Conservation (phyloP, 495 filamentous ascomycete genomes). For the Cladorrhinum samala region DNA sequence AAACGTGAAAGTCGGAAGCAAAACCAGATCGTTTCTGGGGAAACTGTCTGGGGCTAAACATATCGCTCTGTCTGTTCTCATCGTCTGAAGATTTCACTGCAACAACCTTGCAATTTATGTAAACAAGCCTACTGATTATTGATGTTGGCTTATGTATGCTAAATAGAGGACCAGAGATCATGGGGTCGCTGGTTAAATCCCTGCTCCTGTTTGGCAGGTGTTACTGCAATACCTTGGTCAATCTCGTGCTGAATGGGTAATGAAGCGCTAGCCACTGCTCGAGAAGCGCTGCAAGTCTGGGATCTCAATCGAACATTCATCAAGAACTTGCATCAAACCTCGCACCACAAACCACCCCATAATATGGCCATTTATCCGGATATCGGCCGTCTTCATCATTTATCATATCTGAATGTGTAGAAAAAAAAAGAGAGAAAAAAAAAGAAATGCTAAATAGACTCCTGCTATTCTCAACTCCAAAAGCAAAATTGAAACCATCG, state of each 20-base stretch:
- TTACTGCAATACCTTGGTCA: not conserved
- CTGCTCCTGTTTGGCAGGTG: not conserved
- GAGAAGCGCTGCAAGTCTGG: not conserved
- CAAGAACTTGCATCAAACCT: not conserved
- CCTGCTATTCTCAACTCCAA: not conserved
- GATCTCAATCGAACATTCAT: too few relatives aligned
- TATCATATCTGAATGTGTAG: not conserved
- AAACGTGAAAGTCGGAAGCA: not conserved
- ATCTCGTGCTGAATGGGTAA: too few relatives aligned
- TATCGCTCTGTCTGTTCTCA: too few relatives aligned
- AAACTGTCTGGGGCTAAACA: not conserved
- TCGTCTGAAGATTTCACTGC: too few relatives aligned
- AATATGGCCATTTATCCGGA: too few relatives aligned
- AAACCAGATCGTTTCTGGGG: not conserved
- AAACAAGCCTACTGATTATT: not conserved
- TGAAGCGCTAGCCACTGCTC: too few relatives aligned
- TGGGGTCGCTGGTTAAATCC: not conserved
- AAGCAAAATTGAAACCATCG: too few relatives aligned
- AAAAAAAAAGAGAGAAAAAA: not conserved
- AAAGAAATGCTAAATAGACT: not conserved
- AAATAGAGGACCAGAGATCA: not conserved
- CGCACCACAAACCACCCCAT: too few relatives aligned
- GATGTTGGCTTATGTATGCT: not conserved
- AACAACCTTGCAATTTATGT: not conserved
- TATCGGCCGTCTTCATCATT: too few relatives aligned